Base-by-base conservation (phyloP, 768 basidiomycete genomes). In the Podaxis pistillaris region DNA sequence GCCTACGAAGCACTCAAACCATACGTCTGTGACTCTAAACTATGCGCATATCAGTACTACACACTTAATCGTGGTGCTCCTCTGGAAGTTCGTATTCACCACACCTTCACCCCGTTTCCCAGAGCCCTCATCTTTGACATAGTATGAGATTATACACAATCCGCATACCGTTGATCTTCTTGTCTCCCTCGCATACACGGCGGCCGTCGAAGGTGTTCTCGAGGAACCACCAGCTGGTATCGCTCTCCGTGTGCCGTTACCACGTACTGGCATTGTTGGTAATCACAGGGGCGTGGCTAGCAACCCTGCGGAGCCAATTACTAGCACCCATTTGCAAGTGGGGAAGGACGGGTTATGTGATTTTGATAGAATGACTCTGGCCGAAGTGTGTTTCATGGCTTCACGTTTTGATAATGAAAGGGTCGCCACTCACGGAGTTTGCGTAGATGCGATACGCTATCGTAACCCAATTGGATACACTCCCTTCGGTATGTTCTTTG, bases 71-170 rank as follows among this genome's bases (percentile, higher is more conserved):
- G 84, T 28, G 89, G 88, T 0, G 83, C 86, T 4, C 88, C 87
- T 8, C 78, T 90, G 19, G 88, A 90, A 78, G 87, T 86, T 66
- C 13, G 75, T 68, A 19, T 37, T 38, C 38, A 19, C 7, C 36
- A 38, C 63, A n/a, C 56, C 61, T 30, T 44, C 58, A 38, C 36
- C 40, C 26, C 36, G 50, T 58, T 54, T 37, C 59, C 26, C 12
- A 54, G 19, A n/a, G 41, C 46, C 1, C 40, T 22, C 0, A 36
- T 33, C 8, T 33, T 33, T 33, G 33, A 19, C 0, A 15, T 55
- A 90, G 87, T 89, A 90, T 65, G 89, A 91, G 70, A 88, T 91
- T 59, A 75, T 83, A 19, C 81, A 82, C 61, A 89, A 90, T 64
- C 78, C 86, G 0, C 73, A 77, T 49, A 83, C 83, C 0, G 88